Evolutionary conservation across 495 filamentous ascomycete species (phyloP), one percentile per base, ranked within the genome.

Genomic region (Penicillium pulvis): DNA sequence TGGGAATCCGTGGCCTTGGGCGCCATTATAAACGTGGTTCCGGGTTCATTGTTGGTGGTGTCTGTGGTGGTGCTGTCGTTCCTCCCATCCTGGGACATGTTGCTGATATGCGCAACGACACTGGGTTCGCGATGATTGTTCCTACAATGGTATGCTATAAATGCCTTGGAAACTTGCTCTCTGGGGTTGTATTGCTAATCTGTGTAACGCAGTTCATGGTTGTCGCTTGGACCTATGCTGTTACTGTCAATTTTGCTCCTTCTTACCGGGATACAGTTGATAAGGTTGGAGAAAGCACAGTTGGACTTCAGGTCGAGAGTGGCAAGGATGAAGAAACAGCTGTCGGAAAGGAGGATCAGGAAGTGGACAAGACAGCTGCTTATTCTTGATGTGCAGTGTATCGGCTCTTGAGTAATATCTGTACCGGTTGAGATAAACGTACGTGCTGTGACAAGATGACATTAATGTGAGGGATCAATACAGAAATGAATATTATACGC

Each of bases 201-300:
- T 23, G 5, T 28, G 28, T 4, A 5, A 17, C 20, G 16, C 36
- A 67, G 71, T 76, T 75, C 45, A 72, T 87, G 67, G 75, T 86
- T 33, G 75, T 77, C 20, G 83, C 85, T 7, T 83, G 77, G 71
- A 78, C 78, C 9, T 88, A 89, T 67, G 75, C 83, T 3, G 16
- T 86, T 11, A 74, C 76, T 9, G 83, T 86, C n/a, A 89, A 90
- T 64, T 87, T 89, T 57, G 74, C 81, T 35, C 84, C 85, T 4
- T 57, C 72, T 11, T 90, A 90, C 60, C 71, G 80, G 19, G 71
- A 81, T 46, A 80, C 81, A 1, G 84, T 83, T 1, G 87, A 89
- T 67, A 82, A 81, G 36, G 82, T 88, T 55, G 76, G 77, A 3
- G 77, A 71, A 28, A 75, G 82, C 16, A 75, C 78, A 6, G 68